Percentiles rank a stretch among this genome's conserved stretches.
phyloP scores from a whole-genome alignment of 257 asterid genomes.

The Solanum paucissectum region DNA sequence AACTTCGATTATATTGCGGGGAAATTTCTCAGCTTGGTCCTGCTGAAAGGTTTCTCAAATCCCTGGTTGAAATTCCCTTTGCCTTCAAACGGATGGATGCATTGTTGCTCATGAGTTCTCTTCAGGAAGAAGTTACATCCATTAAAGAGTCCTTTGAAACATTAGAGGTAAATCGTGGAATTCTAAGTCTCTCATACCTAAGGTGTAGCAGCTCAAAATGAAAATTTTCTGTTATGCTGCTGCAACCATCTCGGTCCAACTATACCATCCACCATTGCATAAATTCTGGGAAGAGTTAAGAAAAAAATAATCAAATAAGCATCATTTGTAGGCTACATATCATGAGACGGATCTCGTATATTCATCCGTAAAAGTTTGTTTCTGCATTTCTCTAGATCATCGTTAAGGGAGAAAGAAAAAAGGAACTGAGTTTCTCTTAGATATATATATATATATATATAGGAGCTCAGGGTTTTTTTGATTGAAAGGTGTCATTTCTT shows the following conservation, averaged over 20 bases:
- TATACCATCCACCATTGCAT: not conserved
- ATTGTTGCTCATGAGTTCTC: constrained; percentile 51
- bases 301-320: not conserved
- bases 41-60: constrained; percentile 76
- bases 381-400: not conserved
- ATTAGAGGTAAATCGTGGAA: constrained; percentile 66
- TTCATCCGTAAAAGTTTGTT: not conserved
- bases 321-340: not conserved
- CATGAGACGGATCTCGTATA: not conserved
- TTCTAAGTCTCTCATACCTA: constrained; percentile 12
- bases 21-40: constrained; percentile 68
- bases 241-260: not conserved
- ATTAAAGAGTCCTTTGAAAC: constrained; percentile 55
- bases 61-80: constrained; percentile 60
- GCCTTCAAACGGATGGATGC: constrained; percentile 78
- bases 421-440: not conserved
- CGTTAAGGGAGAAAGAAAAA: not conserved
- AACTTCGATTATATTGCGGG: constrained; percentile 61
- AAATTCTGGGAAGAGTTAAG: not conserved
- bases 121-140: constrained; percentile 61
- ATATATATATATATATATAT: not conserved
- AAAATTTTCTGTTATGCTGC: not conserved
- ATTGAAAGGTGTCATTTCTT: not conserved
- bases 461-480: not conserved
- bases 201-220: not conserved